These are phyloP conservation scores for Glycine soja DNA, from an alignment of 306 rosid species.

Conservation along the genomic window DNA sequence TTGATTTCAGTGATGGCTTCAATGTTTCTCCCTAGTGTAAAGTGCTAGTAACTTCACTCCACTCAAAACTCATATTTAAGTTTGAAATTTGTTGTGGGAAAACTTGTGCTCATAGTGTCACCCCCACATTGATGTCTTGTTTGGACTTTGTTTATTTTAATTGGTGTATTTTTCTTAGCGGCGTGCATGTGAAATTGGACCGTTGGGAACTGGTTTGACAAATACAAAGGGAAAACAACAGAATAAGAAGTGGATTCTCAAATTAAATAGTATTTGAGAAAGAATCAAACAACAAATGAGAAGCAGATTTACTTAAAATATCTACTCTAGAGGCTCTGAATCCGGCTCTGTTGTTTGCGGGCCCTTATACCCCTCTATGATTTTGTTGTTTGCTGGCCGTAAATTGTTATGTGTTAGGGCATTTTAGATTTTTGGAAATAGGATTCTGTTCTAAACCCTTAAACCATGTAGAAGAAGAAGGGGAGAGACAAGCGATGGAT, in stretches of 20 bases:
- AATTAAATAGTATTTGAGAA: conserved; percentile 41
- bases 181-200: conserved; percentile 75
- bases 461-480: conserved; percentile 8
- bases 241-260: conserved; percentile 50
- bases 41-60: too few species aligned
- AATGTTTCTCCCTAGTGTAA: too few species aligned
- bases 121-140: conserved; percentile 32
- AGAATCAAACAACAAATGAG: too few species aligned
- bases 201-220: conserved; percentile 60
- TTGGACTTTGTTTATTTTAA: conserved; percentile 38
- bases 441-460: background rate
- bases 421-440: too few species aligned
- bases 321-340: conserved; percentile 39
- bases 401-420: too few species aligned
- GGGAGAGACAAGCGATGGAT: background rate
- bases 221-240: conserved; percentile 60
- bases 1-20: too few species aligned
- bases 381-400: background rate
- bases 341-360: background rate
- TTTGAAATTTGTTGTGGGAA: conserved; percentile 41
- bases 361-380: background rate
- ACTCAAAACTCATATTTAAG: too few species aligned
- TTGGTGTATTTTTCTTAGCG: conserved; percentile 45
- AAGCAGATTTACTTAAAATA: conserved; percentile 47
- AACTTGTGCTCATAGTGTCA: conserved; percentile 43